phyloP scores from a whole-genome alignment of 768 basidiomycete species.

The Calocera viscosa region DNA sequence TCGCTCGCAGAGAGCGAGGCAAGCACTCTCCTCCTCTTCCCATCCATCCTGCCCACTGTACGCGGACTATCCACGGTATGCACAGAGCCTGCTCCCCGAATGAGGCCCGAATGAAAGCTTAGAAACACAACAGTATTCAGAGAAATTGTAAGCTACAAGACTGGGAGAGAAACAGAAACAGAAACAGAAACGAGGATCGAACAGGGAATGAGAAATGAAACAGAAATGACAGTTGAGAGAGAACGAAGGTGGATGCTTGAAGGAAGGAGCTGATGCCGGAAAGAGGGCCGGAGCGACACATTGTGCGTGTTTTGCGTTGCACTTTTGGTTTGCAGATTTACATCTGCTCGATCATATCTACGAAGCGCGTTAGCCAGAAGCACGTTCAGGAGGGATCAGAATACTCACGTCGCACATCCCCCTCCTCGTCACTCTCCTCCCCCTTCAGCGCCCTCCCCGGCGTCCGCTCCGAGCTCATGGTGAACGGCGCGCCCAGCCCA shows the following conservation, averaged over 20 bases:
- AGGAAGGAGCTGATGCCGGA: not conserved
- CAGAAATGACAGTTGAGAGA: not conserved
- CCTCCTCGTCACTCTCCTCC: constrained; percentile 3
- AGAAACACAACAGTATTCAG: not conserved
- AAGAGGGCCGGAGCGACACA: not conserved
- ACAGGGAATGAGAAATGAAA: too few relatives aligned
- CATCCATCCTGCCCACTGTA: not conserved
- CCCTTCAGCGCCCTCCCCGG: not conserved
- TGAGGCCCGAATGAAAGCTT: not conserved
- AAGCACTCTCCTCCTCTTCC: too few relatives aligned
- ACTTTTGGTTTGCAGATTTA: not conserved
- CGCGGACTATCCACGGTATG: not conserved
- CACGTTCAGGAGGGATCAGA: not conserved
- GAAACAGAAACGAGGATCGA: not conserved
- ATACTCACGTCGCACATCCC: constrained; percentile 5
- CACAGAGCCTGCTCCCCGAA: not conserved
- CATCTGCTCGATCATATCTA: constrained; percentile 8
- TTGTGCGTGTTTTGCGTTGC: not conserved
- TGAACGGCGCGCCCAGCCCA: not conserved
- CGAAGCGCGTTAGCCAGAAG: not conserved
- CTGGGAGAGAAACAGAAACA: not conserved
- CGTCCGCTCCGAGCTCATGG: not conserved
- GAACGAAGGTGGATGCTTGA: not conserved
- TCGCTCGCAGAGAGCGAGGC: too few relatives aligned
- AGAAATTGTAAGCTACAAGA: not conserved